Percentiles rank a stretch among this genome's conserved stretches.
phyloP scores from a whole-genome alignment of 495 filamentous ascomycete species.

The Cenococcum geophilum region DNA sequence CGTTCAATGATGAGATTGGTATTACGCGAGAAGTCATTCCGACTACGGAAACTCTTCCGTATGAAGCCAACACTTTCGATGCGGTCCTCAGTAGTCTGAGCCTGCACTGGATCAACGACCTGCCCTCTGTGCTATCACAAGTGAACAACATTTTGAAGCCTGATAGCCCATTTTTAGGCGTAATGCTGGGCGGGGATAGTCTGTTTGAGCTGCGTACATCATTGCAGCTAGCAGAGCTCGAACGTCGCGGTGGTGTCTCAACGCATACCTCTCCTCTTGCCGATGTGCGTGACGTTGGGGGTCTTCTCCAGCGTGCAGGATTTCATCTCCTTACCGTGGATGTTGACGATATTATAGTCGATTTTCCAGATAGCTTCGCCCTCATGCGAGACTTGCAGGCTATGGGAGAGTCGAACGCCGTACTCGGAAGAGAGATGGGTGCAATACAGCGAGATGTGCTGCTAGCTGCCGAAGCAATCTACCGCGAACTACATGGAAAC shows the following conservation, averaged over 20 bases:
- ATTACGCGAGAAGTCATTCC: slow-evolving; percentile 65
- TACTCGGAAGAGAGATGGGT: slow-evolving; percentile 70
- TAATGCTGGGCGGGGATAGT: slow-evolving; percentile 93
- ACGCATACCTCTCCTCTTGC: slow-evolving; percentile 85
- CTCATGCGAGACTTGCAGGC: slow-evolving; percentile 89
- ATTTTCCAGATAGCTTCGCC: slow-evolving; percentile 87
- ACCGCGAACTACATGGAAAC: slow-evolving; percentile 73
- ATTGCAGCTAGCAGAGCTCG: slow-evolving; percentile 85
- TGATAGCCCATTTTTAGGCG: slow-evolving; percentile 85
- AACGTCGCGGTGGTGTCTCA: slow-evolving; percentile 78
- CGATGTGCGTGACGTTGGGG: slow-evolving; percentile 86
- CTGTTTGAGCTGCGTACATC: slow-evolving; percentile 91
- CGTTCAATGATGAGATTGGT: slow-evolving; percentile 67
- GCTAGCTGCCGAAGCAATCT: slow-evolving; percentile 83
- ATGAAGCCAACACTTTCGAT: slow-evolving; percentile 72
- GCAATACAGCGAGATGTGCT: slow-evolving; percentile 75
- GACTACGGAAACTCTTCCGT: slow-evolving; percentile 67
- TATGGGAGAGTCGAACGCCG: slow-evolving; percentile 90
- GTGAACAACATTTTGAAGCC: slow-evolving; percentile 80
- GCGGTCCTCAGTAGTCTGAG: slow-evolving; percentile 79
- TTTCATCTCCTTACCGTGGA: slow-evolving; percentile 97
- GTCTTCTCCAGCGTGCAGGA: slow-evolving; percentile 75
- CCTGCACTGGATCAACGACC: slow-evolving; percentile 97
- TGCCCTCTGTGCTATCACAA: slow-evolving; percentile 74
- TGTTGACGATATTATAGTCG: slow-evolving; percentile 92